These are phyloP conservation scores for Verticillium tricorpus DNA, from an alignment of 2,329 filamentous ascomycete genomes.

Conservation along the genomic window DNA sequence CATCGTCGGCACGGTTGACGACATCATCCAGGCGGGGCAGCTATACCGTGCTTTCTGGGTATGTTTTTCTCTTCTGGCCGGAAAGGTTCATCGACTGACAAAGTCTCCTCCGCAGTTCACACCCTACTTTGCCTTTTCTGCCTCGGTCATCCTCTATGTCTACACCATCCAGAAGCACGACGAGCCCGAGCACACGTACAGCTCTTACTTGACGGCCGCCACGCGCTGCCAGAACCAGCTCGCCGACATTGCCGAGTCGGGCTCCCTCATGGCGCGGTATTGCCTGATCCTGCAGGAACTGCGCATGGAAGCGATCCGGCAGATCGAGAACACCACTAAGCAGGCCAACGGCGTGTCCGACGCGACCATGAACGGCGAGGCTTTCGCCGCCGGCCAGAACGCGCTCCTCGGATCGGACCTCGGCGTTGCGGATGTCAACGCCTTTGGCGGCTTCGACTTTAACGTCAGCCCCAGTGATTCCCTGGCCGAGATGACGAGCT, in stretches of 20 bases:
- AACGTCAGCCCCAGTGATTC: conserved; percentile 11
- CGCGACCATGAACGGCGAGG: neutral
- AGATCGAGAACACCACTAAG: conserved; percentile 12
- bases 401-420: neutral
- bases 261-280: conserved; percentile 33
- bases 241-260: conserved; percentile 25
- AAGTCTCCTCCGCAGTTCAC: conserved; percentile 18
- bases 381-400: neutral
- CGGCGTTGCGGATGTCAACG: neutral
- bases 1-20: conserved; percentile 30
- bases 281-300: conserved; percentile 33
- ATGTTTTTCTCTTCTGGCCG: neutral
- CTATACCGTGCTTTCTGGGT: conserved; percentile 36
- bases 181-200: conserved; percentile 18
- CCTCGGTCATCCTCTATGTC: conserved; percentile 37
- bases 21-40: conserved; percentile 25
- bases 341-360: neutral
- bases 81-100: neutral
- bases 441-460: conserved; percentile 2
- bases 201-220: conserved; percentile 27
- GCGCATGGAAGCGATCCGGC: conserved; percentile 12
- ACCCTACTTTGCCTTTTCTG: conserved; percentile 39
- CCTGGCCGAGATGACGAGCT: conserved; percentile 12
- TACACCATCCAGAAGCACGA: conserved; percentile 32
- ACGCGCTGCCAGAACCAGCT: conserved; percentile 33